Conservation (phyloP, 2,329 filamentous ascomycete species). For the Colletotrichum musicola region DNA sequence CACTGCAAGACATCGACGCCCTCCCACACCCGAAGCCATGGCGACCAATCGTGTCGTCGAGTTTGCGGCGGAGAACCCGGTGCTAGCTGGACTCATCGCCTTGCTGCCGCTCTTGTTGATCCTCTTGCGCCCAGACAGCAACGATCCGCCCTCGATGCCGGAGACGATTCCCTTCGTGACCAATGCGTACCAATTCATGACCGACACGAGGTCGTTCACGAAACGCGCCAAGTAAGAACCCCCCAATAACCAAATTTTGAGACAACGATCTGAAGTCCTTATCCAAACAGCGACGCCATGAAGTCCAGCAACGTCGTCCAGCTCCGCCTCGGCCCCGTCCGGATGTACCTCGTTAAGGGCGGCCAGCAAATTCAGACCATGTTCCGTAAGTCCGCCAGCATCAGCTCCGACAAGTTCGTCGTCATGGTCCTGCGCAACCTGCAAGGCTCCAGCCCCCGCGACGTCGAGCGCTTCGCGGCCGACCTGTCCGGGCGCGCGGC, state of each 20-base stretch:
- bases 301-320: conserved; percentile 25
- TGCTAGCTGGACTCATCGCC: background rate
- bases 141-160: conserved; percentile 26
- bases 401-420: conserved; percentile 41
- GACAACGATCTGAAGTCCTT: background rate
- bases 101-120: background rate
- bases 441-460: conserved; percentile 29
- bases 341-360: conserved; percentile 38
- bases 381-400: conserved; percentile 37
- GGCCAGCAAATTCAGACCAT: conserved; percentile 35
- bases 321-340: conserved; percentile 34
- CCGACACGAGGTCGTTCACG: conserved; percentile 33
- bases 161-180: conserved; percentile 40
- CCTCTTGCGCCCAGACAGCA: background rate
- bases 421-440: conserved; percentile 33
- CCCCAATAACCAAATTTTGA: no score
- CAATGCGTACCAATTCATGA: conserved; percentile 41
- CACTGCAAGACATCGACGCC: no score
- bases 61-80: background rate
- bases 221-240: conserved; percentile 24
- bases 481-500: conserved; percentile 41
- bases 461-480: conserved; percentile 27
- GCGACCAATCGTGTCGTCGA: background rate
- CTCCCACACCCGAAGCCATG: background rate
- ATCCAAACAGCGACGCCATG: conserved; percentile 13